A percentile compares a stretch with the other conserved stretches of the same genome.
phyloP scores from a whole-genome alignment of 805 yeast genomes.

The Limtongozyma cylindracea region DNA sequence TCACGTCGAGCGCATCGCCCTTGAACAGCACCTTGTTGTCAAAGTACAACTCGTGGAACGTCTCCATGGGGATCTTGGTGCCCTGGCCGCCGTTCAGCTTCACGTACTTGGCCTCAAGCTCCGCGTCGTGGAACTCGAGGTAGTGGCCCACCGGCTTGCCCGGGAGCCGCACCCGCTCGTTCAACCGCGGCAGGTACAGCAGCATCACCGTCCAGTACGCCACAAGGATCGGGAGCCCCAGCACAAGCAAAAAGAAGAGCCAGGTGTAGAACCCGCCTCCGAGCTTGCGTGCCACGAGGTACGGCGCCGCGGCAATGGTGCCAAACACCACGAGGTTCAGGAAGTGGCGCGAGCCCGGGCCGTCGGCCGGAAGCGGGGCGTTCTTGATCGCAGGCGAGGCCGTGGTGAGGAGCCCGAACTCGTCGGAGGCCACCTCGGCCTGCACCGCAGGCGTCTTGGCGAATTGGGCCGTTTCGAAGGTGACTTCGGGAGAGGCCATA shows the following conservation, averaged over 20 bases:
- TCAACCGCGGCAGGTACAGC: constrained; percentile 56
- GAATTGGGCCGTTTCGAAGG: no score
- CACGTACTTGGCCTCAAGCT: constrained; percentile 34
- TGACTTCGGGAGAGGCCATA: no score
- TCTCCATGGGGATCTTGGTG: constrained; percentile 73
- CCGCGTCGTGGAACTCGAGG: constrained; percentile 58
- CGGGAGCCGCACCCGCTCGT: constrained; percentile 55
- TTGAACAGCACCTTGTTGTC: constrained; percentile 66
- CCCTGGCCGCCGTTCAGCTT: constrained; percentile 26
- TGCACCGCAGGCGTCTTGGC: constrained; percentile 31
- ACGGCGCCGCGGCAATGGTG: constrained; percentile 31
- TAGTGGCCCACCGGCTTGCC: constrained; percentile 57
- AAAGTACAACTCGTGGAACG: constrained; percentile 74
- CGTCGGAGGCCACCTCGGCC: constrained; percentile 8
- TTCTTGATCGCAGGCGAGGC: constrained; percentile 50
- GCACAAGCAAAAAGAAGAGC: constrained; percentile 26
- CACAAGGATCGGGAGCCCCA: constrained; percentile 47
- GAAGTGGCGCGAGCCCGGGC: constrained; percentile 64
- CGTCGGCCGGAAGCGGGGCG: constrained; percentile 80
- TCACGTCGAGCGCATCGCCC: constrained; percentile 63
- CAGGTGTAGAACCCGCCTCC: constrained; percentile 52
- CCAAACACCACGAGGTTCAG: constrained; percentile 28
- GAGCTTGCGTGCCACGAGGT: constrained; percentile 30
- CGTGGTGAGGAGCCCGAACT: constrained; percentile 12
- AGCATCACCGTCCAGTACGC: constrained; percentile 67